Evolutionary conservation across 768 basidiomycete genomes (phyloP).

Genomic region (Mycena haematopus): DNA sequence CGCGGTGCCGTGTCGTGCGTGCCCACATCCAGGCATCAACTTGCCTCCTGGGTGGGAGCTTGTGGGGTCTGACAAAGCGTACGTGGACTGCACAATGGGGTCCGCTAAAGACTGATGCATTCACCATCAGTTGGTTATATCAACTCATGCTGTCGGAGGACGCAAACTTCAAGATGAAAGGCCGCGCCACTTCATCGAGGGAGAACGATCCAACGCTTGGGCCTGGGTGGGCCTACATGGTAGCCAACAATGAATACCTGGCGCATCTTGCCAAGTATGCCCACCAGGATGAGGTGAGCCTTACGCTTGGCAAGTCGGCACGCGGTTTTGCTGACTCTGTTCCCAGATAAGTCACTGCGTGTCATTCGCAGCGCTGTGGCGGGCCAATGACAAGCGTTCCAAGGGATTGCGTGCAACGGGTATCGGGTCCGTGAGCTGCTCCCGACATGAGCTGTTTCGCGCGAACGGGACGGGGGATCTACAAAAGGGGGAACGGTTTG

Average conservation of each 20-base stretch:
- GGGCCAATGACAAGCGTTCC: constrained; percentile 22
- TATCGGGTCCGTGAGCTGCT: constrained; percentile 31
- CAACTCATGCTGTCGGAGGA: too few relatives aligned
- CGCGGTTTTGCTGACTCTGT: not conserved
- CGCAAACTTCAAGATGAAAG: too few relatives aligned
- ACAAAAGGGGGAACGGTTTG: constrained; percentile 34
- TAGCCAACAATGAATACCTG: not conserved
- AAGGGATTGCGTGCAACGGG: constrained; percentile 33
- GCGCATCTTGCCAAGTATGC: not conserved
- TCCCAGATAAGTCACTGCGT: constrained; percentile 29
- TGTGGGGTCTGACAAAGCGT: constrained; percentile 5
- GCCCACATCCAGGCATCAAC: constrained; percentile 24
- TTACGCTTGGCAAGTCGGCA: too few relatives aligned
- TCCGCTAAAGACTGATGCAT: not conserved
- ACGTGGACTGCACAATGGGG: not conserved
- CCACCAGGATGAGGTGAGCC: constrained; percentile 2
- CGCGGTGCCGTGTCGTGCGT: constrained; percentile 21
- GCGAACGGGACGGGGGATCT: constrained; percentile 34
- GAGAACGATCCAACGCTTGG: too few relatives aligned
- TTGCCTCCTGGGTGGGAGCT: constrained; percentile 10
- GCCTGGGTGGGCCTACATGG: not conserved
- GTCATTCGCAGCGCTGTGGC: constrained; percentile 20
- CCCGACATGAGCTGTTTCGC: constrained; percentile 26
- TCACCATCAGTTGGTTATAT: constrained; percentile 20
- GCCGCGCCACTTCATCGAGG: too few relatives aligned